Base-by-base conservation (phyloP, 2,329 filamentous ascomycete species). In the Curvularia spicifera region DNA sequence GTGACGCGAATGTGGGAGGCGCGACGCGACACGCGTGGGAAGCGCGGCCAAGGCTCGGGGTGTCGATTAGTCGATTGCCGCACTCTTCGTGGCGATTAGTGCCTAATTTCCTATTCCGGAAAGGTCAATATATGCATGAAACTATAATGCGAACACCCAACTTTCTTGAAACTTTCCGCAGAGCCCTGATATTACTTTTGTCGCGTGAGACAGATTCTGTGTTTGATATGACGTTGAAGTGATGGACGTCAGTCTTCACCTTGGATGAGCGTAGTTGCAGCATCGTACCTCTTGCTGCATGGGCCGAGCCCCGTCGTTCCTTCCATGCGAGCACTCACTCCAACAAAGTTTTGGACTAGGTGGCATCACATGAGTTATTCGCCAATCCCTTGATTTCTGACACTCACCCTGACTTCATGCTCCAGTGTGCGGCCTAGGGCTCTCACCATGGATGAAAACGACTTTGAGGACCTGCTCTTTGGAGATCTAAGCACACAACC, bases 391-490 rank as follows among this genome's bases (percentile, higher is more conserved):
- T 43, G 29, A 9, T 18, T 10, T 13, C 5, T 18, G 28, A 26
- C 5, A 15, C 3, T 37, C 0, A 10, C 35, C 28, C 13, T n/a
- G 15, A 35, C 15, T 46, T 18, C 5, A 15, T 18, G 12, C 6
- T 22, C 5, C 1, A 15, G n/a, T 31, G 40, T 44, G 28, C 13
- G 26, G 6, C 28, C 28, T n/a, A n/a, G 18, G n/a, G 10, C 10
- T 43, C 37, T 37, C 43, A 43, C 47, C 1, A 75, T 74, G 72
- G 59, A 74, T 13, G 39, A 37, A 20, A 55, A 59, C n/a, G 57
- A 60, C 28, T 40, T 64, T 35, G 69, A 77, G 8, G 71, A 76
- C 40, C 70, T 75, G 52, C 67, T 78, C 5, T 74, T 76, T 48
- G 63, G 61, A 18, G 42, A 51, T 7, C 44, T 52, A 26, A 60